A percentile compares a stretch with the other conserved stretches of the same genome.
Evolutionary conservation across 768 basidiomycete species (phyloP).

Genomic region (Scleroderma bovista): DNA sequence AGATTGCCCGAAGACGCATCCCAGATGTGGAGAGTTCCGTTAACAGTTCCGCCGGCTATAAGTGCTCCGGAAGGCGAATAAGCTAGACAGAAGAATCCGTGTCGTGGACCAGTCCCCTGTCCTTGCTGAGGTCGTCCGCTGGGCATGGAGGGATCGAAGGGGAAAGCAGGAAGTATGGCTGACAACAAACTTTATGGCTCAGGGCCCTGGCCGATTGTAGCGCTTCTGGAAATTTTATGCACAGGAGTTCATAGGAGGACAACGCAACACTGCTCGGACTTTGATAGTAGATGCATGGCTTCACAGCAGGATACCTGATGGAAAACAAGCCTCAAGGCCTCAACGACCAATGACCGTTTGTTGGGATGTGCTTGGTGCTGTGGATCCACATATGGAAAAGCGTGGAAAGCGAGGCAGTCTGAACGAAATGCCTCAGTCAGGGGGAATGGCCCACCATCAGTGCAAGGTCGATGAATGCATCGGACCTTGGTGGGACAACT

Average conservation of each 20-base stretch:
- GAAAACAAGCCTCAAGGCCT: background rate
- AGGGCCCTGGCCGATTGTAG: background rate
- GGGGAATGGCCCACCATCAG: too few relatives aligned
- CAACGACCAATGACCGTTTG: background rate
- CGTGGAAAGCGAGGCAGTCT: background rate
- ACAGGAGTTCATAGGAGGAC: too few relatives aligned
- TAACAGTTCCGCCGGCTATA: conserved; percentile 2
- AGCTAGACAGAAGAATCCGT: background rate
- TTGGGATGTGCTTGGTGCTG: background rate
- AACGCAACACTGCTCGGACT: too few relatives aligned
- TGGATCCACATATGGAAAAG: background rate
- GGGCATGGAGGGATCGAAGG: background rate
- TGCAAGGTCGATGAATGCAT: too few relatives aligned
- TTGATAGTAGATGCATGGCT: too few relatives aligned
- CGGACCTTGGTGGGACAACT: too few relatives aligned
- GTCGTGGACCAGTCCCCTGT: background rate
- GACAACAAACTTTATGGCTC: background rate
- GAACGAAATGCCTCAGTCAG: too few relatives aligned
- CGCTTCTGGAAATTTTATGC: background rate
- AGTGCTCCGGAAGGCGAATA: conserved; percentile 9
- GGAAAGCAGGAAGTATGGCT: background rate
- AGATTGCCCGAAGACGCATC: background rate
- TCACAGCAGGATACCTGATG: too few relatives aligned
- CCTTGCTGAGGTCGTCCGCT: background rate
- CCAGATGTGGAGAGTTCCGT: conserved; percentile 1